Conservation (phyloP, 2,329 filamentous ascomycete genomes). For the Incumbomyces delicatus region DNA sequence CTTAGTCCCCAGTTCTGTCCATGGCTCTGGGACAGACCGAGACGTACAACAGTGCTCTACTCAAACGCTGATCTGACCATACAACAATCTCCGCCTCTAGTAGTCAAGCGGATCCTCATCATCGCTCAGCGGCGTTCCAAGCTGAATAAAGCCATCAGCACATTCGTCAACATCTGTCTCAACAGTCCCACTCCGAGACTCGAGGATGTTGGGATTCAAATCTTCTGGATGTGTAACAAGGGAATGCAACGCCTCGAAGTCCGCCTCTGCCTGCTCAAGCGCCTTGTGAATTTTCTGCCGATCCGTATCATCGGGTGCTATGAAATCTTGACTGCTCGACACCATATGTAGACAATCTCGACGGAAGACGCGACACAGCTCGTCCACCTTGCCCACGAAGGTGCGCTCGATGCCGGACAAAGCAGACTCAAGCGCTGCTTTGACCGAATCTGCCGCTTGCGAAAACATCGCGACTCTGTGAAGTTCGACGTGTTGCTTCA, state of each 20-base stretch:
- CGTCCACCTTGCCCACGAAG: not conserved
- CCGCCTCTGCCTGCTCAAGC: not conserved
- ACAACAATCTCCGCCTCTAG: too few relatives aligned
- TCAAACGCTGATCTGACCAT: too few relatives aligned
- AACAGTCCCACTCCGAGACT: too few relatives aligned
- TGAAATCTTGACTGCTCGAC: not conserved
- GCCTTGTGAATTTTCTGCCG: not conserved
- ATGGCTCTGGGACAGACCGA: too few relatives aligned
- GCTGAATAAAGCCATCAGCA: too few relatives aligned
- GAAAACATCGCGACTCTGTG: slow-evolving; percentile 42
- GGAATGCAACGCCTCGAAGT: not conserved
- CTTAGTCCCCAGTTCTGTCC: too few relatives aligned
- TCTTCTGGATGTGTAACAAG: too few relatives aligned
- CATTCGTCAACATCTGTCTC: too few relatives aligned
- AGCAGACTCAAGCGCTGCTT: slow-evolving; percentile 32
- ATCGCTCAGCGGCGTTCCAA: too few relatives aligned
- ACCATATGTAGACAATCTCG: not conserved
- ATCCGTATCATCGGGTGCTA: not conserved
- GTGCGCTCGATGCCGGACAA: slow-evolving; percentile 23
- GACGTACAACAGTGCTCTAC: too few relatives aligned
- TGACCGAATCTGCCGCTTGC: slow-evolving; percentile 34
- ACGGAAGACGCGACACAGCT: not conserved
- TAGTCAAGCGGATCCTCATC: too few relatives aligned
- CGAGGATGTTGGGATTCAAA: too few relatives aligned
- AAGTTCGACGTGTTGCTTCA: slow-evolving; percentile 37